Conservation (phyloP, 2,329 filamentous ascomycete genomes). For the Aureobasidium namibiae region DNA sequence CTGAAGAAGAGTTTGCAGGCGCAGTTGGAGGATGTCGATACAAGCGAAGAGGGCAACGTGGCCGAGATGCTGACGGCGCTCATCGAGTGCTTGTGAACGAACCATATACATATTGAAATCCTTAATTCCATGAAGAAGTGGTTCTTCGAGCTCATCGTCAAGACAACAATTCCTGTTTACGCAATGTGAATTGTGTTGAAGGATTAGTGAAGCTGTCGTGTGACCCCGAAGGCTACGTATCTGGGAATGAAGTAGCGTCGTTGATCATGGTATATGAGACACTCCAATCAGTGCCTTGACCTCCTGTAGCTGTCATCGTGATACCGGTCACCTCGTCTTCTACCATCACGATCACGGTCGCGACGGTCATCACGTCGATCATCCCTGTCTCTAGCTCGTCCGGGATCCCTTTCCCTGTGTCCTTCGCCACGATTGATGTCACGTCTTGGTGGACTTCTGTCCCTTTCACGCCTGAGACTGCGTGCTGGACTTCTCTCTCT, state of each 20-base stretch:
- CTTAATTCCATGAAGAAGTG: too few relatives aligned
- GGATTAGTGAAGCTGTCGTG: too few relatives aligned
- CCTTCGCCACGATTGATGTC: conserved; percentile 7
- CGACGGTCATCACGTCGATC: too few relatives aligned
- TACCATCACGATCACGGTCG: background rate
- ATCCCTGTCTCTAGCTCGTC: conserved; percentile 4
- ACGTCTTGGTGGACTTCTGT: conserved; percentile 4
- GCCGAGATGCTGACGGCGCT: conserved; percentile 61
- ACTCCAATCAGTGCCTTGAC: conserved; percentile 10
- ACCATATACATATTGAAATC: too few relatives aligned
- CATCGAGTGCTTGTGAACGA: conserved; percentile 25
- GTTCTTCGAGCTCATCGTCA: too few relatives aligned
- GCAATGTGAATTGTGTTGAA: too few relatives aligned
- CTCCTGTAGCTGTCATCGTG: conserved; percentile 11
- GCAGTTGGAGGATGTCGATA: conserved; percentile 53
- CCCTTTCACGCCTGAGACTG: conserved; percentile 17
- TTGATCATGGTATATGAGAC: background rate
- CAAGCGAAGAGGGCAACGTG: conserved; percentile 42
- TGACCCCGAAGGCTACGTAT: too few relatives aligned
- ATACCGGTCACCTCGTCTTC: background rate
- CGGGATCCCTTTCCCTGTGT: too few relatives aligned
- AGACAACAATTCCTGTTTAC: too few relatives aligned
- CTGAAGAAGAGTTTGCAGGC: conserved; percentile 62
- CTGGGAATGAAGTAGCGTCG: background rate
- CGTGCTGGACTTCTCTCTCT: conserved; percentile 20